Base-by-base conservation (phyloP, 257 asterid species). In the Cordia subcordata region DNA sequence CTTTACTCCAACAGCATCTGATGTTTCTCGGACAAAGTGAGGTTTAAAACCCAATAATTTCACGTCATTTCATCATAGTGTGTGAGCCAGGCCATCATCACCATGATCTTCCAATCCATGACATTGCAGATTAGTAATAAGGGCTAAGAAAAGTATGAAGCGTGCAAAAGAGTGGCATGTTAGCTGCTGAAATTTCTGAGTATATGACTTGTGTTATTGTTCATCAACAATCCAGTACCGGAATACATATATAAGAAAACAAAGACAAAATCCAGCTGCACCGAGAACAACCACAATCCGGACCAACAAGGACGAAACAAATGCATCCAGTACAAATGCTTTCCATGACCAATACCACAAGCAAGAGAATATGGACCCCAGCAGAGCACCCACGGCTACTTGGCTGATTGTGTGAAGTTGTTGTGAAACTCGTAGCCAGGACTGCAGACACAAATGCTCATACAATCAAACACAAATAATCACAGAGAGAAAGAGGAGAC, bases 391-490 rank as follows among this genome's bases (percentile, higher is more conserved):
- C 38, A 81, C 95, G 1, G 63, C 49, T 13, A 90, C 93, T 75
- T 87, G 97, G 73, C 79, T 78, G 65, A 71, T 54, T 6, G 94
- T 85, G 58, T 87, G 96, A 58, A 82, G 76, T 15, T 69, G 72
- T 56, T 87, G 95, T 10, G 85, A 79, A 65, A 87, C 77, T 55
- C 97, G 80, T 51, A 87, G 90, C 97, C 96, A 90, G n/a, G 94
- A 72, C 96, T 85, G 89, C 75, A 76, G 44, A 62, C 20, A 61
- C 33, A 49, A 52, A 62, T 18, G 13, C 39, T 27, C 17, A 58
- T 33, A 54, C 45, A 44, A 3, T 42, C 3, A 42, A 42, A 2
- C 10, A 42, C 12, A 3, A 18, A 40, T 44, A 58, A 13, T 40
- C 44, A 55, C 11, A 5, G 11, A 2, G 11, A 49, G 18, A 22